Base-by-base conservation (phyloP, 768 basidiomycete genomes). In the Lentinula sp. region DNA sequence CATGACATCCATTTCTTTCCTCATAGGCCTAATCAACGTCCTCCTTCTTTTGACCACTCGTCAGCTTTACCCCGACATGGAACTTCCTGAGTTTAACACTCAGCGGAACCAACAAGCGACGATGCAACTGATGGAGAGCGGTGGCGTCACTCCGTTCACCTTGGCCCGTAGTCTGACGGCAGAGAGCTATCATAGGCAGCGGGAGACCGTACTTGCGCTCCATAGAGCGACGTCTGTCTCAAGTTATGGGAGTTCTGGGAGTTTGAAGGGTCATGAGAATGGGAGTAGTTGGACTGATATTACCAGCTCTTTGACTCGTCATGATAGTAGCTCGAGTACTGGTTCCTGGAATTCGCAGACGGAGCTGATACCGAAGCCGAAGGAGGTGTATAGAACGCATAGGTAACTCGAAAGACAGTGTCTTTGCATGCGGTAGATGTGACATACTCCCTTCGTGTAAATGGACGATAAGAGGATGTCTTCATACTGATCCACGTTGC, bases 1-100 rank as follows among this genome's bases (percentile, higher is more conserved):
- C 3, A 28, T 28, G 28, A 28, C 28, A 28, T 48, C 43, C 21
- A 32, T 23, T 16, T 31, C 18, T 11, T 10, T 34, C n/a, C 18
- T 7, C 4, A 1, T 43, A 71, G 73, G 73, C 5, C 66, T 73
- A 18, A 34, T 73, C 39, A 74, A 73, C 61, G 68, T 70, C 16
- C 32, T 71, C n/a, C 63, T 74, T n/a, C 70, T 73, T 65, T 43
- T 68, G 42, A 57, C 57, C 11, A 70, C 70, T 16, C 64, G 65
- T 18, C 61, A 64, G 4, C 57, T 67, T 23, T 69, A 72, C 65
- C 71, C 70, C 4, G 66, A 66, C 21, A 56, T 62, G 15, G 52
- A 46, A 32, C 61, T 71, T 16, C 70, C 71, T 21, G 66, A 64
- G 43, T 71, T 70, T 52, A 58, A 64, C 21, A 68, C 64, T 7